A percentile compares a stretch with the other conserved stretches of the same genome.
Conservation (phyloP, 495 filamentous ascomycete genomes). For the Aspergillus nanangensis region DNA sequence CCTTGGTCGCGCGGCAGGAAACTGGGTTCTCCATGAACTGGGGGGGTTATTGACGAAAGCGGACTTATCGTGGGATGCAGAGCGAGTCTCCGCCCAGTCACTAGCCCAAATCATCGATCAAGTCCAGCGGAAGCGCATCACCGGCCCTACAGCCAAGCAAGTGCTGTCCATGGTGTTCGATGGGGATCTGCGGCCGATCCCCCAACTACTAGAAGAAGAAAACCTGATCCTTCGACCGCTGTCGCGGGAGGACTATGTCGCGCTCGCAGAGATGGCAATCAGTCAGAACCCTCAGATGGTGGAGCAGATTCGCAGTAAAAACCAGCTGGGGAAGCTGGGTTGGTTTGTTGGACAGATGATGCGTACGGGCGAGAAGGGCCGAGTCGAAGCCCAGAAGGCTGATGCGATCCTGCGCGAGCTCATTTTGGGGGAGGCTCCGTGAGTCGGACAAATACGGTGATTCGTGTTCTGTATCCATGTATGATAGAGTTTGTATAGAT, state of each 20-base stretch:
- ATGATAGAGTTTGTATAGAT: not conserved
- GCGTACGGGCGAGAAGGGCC: constrained; percentile 65
- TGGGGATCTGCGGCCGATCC: constrained; percentile 46
- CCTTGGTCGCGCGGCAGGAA: constrained; percentile 44
- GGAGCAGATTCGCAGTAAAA: constrained; percentile 59
- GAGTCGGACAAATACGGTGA: not conserved
- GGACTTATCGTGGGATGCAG: constrained; percentile 47
- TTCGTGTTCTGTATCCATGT: not conserved
- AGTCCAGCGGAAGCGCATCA: constrained; percentile 63
- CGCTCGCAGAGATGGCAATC: constrained; percentile 38
- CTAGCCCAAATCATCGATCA: constrained; percentile 65
- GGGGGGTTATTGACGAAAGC: constrained; percentile 64
- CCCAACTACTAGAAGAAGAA: constrained; percentile 59
- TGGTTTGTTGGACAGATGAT: constrained; percentile 95
- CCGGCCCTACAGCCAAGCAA: constrained; percentile 69
- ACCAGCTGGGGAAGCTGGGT: constrained; percentile 70
- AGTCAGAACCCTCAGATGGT: constrained; percentile 55
- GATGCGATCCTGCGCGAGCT: constrained; percentile 58
- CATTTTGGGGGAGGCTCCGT: constrained; percentile 29
- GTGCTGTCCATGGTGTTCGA: constrained; percentile 61
- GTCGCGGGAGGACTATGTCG: constrained; percentile 43
- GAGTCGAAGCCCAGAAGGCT: constrained; percentile 70
- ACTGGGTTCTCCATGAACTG: constrained; percentile 85
- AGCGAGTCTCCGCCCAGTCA: constrained; percentile 51
- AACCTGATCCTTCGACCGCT: constrained; percentile 61